A percentile compares a stretch with the other conserved stretches of the same genome.
Evolutionary conservation across 208 protist species (phyloP).

Genomic region (Balamuthia mandrillaris): DNA sequence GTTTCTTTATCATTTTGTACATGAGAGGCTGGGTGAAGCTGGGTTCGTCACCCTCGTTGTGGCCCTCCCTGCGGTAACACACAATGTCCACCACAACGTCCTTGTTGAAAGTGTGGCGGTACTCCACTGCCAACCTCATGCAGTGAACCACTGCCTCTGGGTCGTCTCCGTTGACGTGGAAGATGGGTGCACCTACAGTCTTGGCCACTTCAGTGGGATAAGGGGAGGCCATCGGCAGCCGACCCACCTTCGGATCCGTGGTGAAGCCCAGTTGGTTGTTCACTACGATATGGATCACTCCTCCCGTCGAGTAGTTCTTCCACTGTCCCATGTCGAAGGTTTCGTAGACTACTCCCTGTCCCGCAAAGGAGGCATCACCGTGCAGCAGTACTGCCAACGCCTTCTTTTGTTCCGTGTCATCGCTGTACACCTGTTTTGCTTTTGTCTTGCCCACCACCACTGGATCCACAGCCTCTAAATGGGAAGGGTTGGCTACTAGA

Average conservation of each 20-base stretch:
- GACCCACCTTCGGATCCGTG: slow-evolving; percentile 90
- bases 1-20: slow-evolving; percentile 86
- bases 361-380: slow-evolving; percentile 96
- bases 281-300: slow-evolving; percentile 96
- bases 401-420: slow-evolving; percentile 61
- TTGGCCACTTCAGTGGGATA: slow-evolving; percentile 97
- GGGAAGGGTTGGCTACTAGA: slow-evolving; percentile 96
- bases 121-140: slow-evolving; percentile 82
- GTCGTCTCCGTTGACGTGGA: slow-evolving; percentile 97
- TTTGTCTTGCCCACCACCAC: slow-evolving; percentile 93
- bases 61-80: slow-evolving; percentile 91
- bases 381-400: slow-evolving; percentile 76
- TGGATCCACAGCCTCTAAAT: slow-evolving; percentile 98
- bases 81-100: slow-evolving; percentile 95
- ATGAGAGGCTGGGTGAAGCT: slow-evolving; percentile 95
- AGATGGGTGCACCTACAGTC: slow-evolving; percentile 84
- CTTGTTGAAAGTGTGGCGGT: slow-evolving; percentile 84
- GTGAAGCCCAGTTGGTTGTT: slow-evolving; percentile 97
- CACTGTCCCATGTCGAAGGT: slow-evolving; percentile 90
- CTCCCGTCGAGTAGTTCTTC: slow-evolving; percentile 87
- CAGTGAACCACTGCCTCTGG: slow-evolving; percentile 79
- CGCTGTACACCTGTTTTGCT: slow-evolving; percentile 84
- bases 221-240: slow-evolving; percentile 80
- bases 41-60: slow-evolving; percentile 97
- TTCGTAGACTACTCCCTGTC: slow-evolving; percentile 95